A percentile compares a stretch with the other conserved stretches of the same genome.
These are phyloP conservation scores for Pterocarpus santalinus DNA, from an alignment of 306 rosid species.

Conservation along the genomic window DNA sequence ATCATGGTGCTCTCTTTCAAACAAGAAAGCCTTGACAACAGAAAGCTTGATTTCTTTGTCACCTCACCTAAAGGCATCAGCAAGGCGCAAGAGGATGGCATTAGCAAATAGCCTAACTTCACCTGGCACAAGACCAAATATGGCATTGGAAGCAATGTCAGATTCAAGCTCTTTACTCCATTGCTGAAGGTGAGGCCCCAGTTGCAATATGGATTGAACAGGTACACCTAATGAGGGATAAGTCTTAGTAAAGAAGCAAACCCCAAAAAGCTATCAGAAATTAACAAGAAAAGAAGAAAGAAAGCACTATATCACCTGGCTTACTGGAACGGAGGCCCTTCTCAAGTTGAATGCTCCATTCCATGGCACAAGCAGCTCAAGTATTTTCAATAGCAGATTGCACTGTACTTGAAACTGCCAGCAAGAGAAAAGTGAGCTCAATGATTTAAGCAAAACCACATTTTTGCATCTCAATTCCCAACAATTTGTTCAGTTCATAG, in stretches of 20 bases:
- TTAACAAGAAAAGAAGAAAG: neutral
- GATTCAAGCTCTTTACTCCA: constrained; percentile 76
- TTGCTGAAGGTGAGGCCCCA: constrained; percentile 63
- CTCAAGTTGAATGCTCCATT: constrained; percentile 92
- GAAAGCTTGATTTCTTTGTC: constrained; percentile 56
- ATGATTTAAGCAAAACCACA: neutral
- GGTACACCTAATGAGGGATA: constrained; percentile 52
- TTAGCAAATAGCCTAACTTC: constrained; percentile 84
- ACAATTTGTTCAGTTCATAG: neutral
- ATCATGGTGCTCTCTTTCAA: constrained; percentile 55
- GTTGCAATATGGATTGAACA: constrained; percentile 61
- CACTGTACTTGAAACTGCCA: neutral
- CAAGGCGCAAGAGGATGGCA: constrained; percentile 80
- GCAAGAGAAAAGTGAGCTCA: neutral
- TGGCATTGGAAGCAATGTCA: constrained; percentile 54
- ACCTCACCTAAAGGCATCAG: constrained; percentile 74
- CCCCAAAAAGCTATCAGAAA: neutral
- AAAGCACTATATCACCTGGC: constrained; percentile 51
- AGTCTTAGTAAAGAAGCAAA: constrained; percentile 26
- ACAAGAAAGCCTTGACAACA: constrained; percentile 70
- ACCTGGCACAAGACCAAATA: constrained; percentile 73
- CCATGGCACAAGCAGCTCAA: constrained; percentile 72
- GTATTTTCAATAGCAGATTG: constrained; percentile 61
- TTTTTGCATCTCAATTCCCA: neutral
- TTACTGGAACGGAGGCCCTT: constrained; percentile 72